phyloP scores from a whole-genome alignment of 495 filamentous ascomycete genomes.

The Barbatosphaeria neglecta region DNA sequence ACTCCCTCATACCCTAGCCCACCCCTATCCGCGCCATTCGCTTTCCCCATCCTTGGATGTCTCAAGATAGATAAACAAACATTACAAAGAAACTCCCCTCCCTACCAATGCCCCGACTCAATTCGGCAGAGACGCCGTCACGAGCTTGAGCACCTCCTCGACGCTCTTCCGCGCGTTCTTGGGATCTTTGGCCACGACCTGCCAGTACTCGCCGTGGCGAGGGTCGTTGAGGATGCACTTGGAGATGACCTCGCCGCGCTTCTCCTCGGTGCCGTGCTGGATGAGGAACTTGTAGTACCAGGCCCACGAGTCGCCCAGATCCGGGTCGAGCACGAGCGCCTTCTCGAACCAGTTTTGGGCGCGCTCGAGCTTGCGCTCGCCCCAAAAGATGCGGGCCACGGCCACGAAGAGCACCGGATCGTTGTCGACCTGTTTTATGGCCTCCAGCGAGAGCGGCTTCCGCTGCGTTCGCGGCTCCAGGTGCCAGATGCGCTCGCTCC shows the following conservation, averaged over 20 bases:
- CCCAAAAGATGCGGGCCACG: constrained; percentile 45
- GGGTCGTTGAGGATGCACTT: constrained; percentile 73
- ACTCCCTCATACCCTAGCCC: no score
- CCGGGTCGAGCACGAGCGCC: constrained; percentile 73
- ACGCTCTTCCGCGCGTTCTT: constrained; percentile 56
- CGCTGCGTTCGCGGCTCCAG: constrained; percentile 85
- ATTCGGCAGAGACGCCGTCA: constrained; percentile 33
- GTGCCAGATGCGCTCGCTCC: constrained; percentile 89
- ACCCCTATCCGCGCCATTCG: no score
- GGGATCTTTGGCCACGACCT: constrained; percentile 73
- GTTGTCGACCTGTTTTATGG: constrained; percentile 92
- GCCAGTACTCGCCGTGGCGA: constrained; percentile 88
- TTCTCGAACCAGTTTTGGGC: constrained; percentile 95
- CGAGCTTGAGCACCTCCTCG: constrained; percentile 74
- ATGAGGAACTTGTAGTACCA: constrained; percentile 93
- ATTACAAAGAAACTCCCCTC: no score
- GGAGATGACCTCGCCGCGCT: constrained; percentile 63
- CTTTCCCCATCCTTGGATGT: no score
- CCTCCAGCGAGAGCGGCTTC: constrained; percentile 79
- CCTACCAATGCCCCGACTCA: no score
- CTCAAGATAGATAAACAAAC: no score
- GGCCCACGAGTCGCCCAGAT: constrained; percentile 88
- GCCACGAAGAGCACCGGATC: constrained; percentile 69
- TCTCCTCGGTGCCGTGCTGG: constrained; percentile 89
- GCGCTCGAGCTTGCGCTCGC: constrained; percentile 68